phyloP scores from a whole-genome alignment of 2,329 filamentous ascomycete species.

The Talaromyces sp. region DNA sequence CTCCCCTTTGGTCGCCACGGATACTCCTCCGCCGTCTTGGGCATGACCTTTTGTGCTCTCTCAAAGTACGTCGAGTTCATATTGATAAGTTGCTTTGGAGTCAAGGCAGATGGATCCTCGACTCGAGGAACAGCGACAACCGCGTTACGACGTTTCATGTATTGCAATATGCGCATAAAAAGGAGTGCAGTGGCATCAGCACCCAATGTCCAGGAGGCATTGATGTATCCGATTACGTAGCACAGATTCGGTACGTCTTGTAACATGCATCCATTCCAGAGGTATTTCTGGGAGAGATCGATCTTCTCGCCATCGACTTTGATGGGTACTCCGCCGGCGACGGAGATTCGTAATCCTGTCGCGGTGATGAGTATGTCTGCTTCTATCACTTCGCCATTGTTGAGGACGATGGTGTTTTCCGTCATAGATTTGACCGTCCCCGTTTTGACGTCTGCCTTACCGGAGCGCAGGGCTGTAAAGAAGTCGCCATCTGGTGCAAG shows the following conservation, averaged over 20 bases:
- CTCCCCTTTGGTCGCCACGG: conserved; percentile 41
- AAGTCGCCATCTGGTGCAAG: conserved; percentile 62
- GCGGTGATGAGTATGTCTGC: conserved; percentile 47
- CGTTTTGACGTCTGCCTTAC: conserved; percentile 54
- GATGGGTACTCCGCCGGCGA: conserved; percentile 37
- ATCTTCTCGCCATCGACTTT: conserved; percentile 38
- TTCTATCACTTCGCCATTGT: conserved; percentile 40
- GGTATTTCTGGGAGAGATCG: conserved; percentile 34
- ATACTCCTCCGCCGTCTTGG: conserved; percentile 38
- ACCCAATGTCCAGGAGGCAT: conserved; percentile 46
- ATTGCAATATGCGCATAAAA: conserved; percentile 36
- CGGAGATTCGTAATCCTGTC: conserved; percentile 42
- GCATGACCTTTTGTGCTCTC: conserved; percentile 33
- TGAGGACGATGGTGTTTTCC: conserved; percentile 48
- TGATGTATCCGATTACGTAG: conserved; percentile 44
- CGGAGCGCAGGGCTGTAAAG: conserved; percentile 51
- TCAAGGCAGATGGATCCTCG: conserved; percentile 24
- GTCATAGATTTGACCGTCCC: conserved; percentile 54
- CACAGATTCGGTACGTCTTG: conserved; percentile 45
- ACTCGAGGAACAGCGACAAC: conserved; percentile 30
- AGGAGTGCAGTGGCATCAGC: conserved; percentile 43
- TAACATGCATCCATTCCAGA: conserved; percentile 46
- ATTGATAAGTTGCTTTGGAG: conserved; percentile 28
- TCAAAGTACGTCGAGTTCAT: conserved; percentile 43
- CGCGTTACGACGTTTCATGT: conserved; percentile 28